Conservation (phyloP, 1,284 basidiomycete species). For the Ceratobasidium sp. region DNA sequence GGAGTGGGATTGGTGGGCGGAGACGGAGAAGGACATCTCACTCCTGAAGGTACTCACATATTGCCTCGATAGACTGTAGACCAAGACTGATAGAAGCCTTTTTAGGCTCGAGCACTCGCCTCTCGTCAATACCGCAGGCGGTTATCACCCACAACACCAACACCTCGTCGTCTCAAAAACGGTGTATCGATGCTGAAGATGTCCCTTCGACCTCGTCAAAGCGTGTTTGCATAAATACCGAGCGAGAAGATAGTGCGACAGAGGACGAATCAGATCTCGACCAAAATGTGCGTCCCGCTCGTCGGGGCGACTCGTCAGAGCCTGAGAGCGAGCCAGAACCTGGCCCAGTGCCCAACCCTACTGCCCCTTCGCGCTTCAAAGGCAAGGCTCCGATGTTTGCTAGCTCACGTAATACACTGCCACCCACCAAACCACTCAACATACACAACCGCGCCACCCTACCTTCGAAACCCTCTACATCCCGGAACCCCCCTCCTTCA, state of each 20-base stretch:
- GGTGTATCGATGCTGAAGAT: not conserved
- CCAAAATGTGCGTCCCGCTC: too few relatives aligned
- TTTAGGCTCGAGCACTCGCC: not conserved
- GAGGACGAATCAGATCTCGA: not conserved
- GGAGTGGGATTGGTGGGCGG: slow-evolving; percentile 27
- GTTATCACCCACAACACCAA: not conserved
- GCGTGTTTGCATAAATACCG: not conserved
- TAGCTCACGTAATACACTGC: too few relatives aligned
- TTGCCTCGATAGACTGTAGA: too few relatives aligned
- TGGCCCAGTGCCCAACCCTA: too few relatives aligned
- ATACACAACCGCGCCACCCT: too few relatives aligned
- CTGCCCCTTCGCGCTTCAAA: too few relatives aligned
- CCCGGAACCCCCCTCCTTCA: not conserved
- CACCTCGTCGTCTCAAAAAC: not conserved
- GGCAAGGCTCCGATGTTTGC: too few relatives aligned
- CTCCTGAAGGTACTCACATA: not conserved
- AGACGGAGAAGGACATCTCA: not conserved
- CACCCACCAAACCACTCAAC: too few relatives aligned
- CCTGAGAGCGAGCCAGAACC: too few relatives aligned
- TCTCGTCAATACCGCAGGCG: not conserved
- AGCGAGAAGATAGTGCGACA: not conserved
- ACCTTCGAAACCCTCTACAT: not conserved
- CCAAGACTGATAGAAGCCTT: not conserved
- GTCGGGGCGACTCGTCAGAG: too few relatives aligned
- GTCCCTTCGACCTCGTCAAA: not conserved